These are phyloP conservation scores for Artemisia tridentata DNA, from an alignment of 129 eudicot genomes.

Conservation along the genomic window DNA sequence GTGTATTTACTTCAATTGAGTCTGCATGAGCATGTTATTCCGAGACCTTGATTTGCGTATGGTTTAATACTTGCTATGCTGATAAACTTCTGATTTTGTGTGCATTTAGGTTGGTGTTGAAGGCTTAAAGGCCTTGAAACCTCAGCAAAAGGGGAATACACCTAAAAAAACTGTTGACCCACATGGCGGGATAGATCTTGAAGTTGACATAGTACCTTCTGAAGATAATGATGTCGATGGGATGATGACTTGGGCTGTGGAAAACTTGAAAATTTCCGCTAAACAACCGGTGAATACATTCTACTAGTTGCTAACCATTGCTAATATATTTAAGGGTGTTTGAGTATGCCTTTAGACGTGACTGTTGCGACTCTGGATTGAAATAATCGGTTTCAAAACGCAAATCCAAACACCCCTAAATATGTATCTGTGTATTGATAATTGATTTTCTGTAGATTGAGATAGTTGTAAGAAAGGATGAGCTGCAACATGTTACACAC, in stretches of 20 bases:
- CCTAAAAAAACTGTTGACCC: conserved; percentile 35
- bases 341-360: no score
- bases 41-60: not conserved
- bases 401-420: not conserved
- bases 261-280: conserved; percentile 64
- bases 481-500: conserved; percentile 60
- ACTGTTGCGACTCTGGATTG: not conserved
- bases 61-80: conserved; percentile 1
- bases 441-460: conserved; percentile 53
- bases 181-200: conserved; percentile 58
- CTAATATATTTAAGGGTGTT: not conserved
- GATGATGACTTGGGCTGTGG: conserved; percentile 54
- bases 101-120: conserved; percentile 65
- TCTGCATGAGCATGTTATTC: not conserved
- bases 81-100: conserved; percentile 1
- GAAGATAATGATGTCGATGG: conserved; percentile 42
- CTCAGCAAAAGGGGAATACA: conserved; percentile 40
- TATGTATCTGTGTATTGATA: not conserved
- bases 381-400: not conserved
- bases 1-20: conserved; percentile 23
- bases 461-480: conserved; percentile 73
- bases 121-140: conserved; percentile 75
- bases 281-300: conserved; percentile 65
- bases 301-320: not conserved
- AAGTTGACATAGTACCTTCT: conserved; percentile 47